A percentile compares a stretch with the other conserved stretches of the same genome.
Evolutionary conservation across 169 alveolate genomes (phyloP).

Genomic region (Plasmodium blacklocki): DNA sequence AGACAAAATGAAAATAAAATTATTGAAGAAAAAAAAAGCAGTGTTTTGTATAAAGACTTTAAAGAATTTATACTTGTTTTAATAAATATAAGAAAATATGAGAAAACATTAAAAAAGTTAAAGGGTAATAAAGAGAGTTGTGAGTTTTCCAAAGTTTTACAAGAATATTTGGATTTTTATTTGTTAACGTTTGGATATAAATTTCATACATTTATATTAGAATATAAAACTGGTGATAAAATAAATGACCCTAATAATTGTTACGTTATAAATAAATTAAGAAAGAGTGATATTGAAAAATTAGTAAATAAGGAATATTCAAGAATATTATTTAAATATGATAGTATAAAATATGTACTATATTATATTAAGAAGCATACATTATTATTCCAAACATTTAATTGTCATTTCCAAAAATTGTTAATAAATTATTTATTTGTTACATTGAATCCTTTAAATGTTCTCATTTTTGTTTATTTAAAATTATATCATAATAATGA

Average conservation of each 20-base stretch:
- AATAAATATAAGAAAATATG: constrained; percentile 61
- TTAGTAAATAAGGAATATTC: constrained; percentile 39
- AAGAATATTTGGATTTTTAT: constrained; percentile 53
- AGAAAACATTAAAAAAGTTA: constrained; percentile 52
- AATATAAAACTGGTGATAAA: constrained; percentile 19
- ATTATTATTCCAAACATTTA: constrained; percentile 10
- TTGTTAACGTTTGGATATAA: constrained; percentile 47
- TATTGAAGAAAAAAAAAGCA: constrained; percentile 39
- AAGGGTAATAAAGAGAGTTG: not conserved
- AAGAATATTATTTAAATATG: constrained; percentile 50
- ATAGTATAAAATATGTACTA: constrained; percentile 38
- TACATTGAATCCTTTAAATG: constrained; percentile 44
- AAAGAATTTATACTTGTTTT: constrained; percentile 36
- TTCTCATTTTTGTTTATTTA: constrained; percentile 56
- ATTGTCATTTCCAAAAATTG: constrained; percentile 10
- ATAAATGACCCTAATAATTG: constrained; percentile 30
- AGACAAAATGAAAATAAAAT: constrained; percentile 35
- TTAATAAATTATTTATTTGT: constrained; percentile 19
- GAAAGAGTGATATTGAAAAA: constrained; percentile 38
- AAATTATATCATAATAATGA: constrained; percentile 7
- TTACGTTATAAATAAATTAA: constrained; percentile 32
- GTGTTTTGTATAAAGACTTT: constrained; percentile 57
- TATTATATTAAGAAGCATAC: constrained; percentile 38
- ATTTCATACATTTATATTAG: constrained; percentile 68
- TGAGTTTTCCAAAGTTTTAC: constrained; percentile 24